phyloP scores from a whole-genome alignment of 1,284 basidiomycete species.

The Ceratobasidium theobromae region DNA sequence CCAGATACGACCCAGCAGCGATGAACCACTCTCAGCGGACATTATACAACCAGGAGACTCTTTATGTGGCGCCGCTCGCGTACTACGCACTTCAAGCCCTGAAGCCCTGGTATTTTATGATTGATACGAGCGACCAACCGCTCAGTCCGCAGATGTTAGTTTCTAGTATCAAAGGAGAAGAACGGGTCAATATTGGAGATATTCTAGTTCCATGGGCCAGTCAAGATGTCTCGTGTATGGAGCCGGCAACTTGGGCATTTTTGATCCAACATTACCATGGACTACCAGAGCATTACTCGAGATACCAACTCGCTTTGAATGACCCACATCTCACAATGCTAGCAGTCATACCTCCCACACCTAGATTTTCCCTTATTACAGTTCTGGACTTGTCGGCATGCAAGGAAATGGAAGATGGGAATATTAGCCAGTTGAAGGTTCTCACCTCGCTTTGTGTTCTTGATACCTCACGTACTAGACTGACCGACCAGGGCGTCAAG shows the following conservation, averaged over 20 bases:
- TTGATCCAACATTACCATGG: slow-evolving; percentile 12
- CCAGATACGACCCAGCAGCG: slow-evolving; percentile 5
- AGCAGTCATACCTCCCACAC: slow-evolving; percentile 1
- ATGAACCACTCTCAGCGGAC: slow-evolving; percentile 3
- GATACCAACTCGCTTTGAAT: slow-evolving; percentile 14
- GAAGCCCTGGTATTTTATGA: not conserved
- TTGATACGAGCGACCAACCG: not conserved
- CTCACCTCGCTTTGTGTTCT: slow-evolving; percentile 12
- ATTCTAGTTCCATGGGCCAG: slow-evolving; percentile 8
- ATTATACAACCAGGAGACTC: not conserved
- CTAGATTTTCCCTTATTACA: slow-evolving; percentile 13
- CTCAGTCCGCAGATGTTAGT: not conserved
- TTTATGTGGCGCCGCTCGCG: not conserved
- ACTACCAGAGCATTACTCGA: slow-evolving; percentile 6
- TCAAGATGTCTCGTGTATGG: not conserved
- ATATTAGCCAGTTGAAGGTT: slow-evolving; percentile 11
- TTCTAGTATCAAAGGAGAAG: not conserved
- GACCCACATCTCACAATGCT: slow-evolving; percentile 19
- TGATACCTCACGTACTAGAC: slow-evolving; percentile 7
- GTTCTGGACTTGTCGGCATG: slow-evolving; percentile 20
- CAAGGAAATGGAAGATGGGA: not conserved
- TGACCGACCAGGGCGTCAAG: slow-evolving; percentile 17
- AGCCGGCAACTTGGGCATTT: slow-evolving; percentile 23
- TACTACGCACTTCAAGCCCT: slow-evolving; percentile 8
- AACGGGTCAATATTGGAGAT: slow-evolving; percentile 15